phyloP scores from a whole-genome alignment of 2,329 filamentous ascomycete genomes.

The Colletotrichum lini region DNA sequence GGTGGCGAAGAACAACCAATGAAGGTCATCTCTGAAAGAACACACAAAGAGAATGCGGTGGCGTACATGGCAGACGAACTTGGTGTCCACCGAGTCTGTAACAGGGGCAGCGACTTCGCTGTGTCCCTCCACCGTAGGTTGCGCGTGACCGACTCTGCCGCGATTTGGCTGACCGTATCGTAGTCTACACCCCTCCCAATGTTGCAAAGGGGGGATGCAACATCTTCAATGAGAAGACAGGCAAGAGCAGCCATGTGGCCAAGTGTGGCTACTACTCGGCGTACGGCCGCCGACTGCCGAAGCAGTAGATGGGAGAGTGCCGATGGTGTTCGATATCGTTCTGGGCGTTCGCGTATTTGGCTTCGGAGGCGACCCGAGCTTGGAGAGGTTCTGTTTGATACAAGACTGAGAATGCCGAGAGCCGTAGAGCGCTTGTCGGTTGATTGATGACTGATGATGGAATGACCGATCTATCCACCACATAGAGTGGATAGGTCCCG shows the following conservation, averaged over 20 bases:
- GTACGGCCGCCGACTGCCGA: conserved; percentile 64
- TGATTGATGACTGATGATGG: conserved; percentile 35
- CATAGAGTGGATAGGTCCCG: conserved; percentile 21
- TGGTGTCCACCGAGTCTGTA: conserved; percentile 86
- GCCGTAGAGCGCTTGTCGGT: conserved; percentile 34
- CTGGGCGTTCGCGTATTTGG: conserved; percentile 20
- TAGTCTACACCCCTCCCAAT: conserved; percentile 90
- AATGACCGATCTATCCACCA: conserved; percentile 33
- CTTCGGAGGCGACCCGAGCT: conserved; percentile 22
- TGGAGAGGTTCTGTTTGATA: conserved; percentile 30
- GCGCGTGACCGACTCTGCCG: not conserved
- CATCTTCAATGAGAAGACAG: conserved; percentile 84
- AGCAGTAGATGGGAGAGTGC: conserved; percentile 49
- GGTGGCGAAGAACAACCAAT: conserved; percentile 44
- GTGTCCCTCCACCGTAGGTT: conserved; percentile 79
- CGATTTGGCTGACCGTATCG: conserved; percentile 31
- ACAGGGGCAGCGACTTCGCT: conserved; percentile 81
- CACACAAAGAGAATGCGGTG: conserved; percentile 79
- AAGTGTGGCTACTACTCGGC: conserved; percentile 81
- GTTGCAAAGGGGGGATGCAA: conserved; percentile 86
- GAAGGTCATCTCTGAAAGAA: conserved; percentile 75
- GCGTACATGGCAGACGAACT: conserved; percentile 94
- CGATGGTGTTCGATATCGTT: conserved; percentile 15
- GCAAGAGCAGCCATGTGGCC: conserved; percentile 78
- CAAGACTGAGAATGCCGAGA: conserved; percentile 22